Conservation (phyloP, 2,329 filamentous ascomycete genomes). For the Penicillium glabrum region DNA sequence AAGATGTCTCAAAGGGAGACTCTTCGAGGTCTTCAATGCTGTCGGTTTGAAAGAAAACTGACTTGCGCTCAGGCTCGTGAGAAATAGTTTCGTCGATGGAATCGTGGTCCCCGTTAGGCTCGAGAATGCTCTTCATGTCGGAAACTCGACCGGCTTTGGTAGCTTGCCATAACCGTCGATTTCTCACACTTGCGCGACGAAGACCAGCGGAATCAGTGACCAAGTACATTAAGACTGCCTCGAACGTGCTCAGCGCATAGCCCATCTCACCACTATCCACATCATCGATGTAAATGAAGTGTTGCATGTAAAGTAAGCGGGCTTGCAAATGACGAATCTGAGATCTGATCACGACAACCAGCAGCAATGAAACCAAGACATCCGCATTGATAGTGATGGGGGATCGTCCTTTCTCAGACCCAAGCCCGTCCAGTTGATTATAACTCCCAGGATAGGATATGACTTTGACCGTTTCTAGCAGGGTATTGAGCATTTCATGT, state of each 20-base stretch:
- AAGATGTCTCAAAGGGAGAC: slow-evolving; percentile 20
- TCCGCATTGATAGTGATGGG: slow-evolving; percentile 77
- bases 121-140: slow-evolving; percentile 75
- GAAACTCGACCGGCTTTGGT: slow-evolving; percentile 73
- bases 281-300: slow-evolving; percentile 97
- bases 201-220: slow-evolving; percentile 77
- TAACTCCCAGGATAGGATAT: slow-evolving; percentile 65
- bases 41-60: slow-evolving; percentile 36
- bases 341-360: slow-evolving; percentile 89
- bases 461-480: slow-evolving; percentile 78
- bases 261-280: slow-evolving; percentile 95
- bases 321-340: slow-evolving; percentile 86
- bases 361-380: slow-evolving; percentile 83
- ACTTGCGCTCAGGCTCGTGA: slow-evolving; percentile 42
- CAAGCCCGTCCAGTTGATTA: slow-evolving; percentile 38
- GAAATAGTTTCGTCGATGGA: slow-evolving; percentile 27
- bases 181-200: slow-evolving; percentile 79
- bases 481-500: slow-evolving; percentile 82
- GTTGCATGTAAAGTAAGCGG: slow-evolving; percentile 87
- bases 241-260: slow-evolving; percentile 92
- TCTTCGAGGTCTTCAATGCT: slow-evolving; percentile 30
- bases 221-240: slow-evolving; percentile 88
- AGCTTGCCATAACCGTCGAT: slow-evolving; percentile 85
- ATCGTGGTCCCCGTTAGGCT: slow-evolving; percentile 60
- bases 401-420: slow-evolving; percentile 54